These are phyloP conservation scores for Sugiyamaella chiloensis DNA, from an alignment of 805 yeast genomes.

Conservation along the genomic window DNA sequence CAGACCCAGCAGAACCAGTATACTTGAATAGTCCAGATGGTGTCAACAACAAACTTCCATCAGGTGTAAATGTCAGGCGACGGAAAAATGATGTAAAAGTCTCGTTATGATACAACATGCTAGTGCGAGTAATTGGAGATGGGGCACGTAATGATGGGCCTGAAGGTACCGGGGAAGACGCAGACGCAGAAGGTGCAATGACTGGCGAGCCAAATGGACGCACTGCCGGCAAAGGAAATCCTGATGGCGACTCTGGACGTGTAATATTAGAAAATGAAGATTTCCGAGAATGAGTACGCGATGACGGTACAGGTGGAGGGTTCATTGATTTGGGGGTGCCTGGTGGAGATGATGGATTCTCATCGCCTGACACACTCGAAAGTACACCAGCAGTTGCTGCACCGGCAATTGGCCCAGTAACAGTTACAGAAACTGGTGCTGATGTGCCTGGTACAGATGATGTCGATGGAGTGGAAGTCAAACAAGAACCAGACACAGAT, in stretches of 20 bases:
- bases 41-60: conserved; percentile 75
- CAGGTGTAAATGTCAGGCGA: conserved; percentile 81
- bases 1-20: conserved; percentile 13
- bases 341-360: conserved; percentile 16
- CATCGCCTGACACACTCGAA: not conserved
- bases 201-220: conserved; percentile 39
- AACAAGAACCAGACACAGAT: not conserved
- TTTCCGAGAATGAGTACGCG: conserved; percentile 38
- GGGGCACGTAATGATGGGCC: conserved; percentile 7
- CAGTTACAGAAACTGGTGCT: conserved; percentile 7
- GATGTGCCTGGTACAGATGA: not conserved
- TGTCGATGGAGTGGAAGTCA: not conserved
- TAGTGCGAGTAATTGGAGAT: conserved; percentile 23
- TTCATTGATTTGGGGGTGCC: conserved; percentile 30
- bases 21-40: conserved; percentile 67
- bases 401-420: not conserved
- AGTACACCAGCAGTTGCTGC: not conserved
- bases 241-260: conserved; percentile 38
- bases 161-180: conserved; percentile 27
- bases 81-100: conserved; percentile 88
- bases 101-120: conserved; percentile 73
- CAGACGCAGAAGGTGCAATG: conserved; percentile 4
- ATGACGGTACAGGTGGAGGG: conserved; percentile 33
- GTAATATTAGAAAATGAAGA: conserved; percentile 39
- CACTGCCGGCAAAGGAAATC: conserved; percentile 47